Conservation (phyloP, 768 basidiomycete species). For the Tulasnella sp. region DNA sequence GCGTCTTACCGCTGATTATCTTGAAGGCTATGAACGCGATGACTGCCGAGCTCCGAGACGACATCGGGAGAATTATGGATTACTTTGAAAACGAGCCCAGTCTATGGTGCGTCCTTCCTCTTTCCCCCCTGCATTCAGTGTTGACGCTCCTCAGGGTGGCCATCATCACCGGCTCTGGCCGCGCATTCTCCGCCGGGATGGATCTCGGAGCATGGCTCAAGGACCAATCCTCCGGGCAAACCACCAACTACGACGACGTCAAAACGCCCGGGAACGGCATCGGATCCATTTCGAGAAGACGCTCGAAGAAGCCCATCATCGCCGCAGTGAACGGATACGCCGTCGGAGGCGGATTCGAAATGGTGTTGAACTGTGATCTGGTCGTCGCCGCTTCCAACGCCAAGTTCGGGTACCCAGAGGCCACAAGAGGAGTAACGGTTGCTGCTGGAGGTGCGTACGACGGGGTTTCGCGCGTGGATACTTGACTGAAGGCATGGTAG, state of each 20-base stretch:
- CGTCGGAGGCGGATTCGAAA: conserved; percentile 54
- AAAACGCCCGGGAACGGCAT: conserved; percentile 45
- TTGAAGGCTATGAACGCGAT: conserved; percentile 55
- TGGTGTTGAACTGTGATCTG: conserved; percentile 65
- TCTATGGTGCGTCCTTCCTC: conserved; percentile 44
- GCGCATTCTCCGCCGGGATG: conserved; percentile 67
- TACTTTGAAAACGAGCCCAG: conserved; percentile 67
- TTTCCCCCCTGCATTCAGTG: conserved; percentile 1
- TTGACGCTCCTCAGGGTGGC: conserved; percentile 43
- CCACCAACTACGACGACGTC: conserved; percentile 26
- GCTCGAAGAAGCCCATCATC: conserved; percentile 59
- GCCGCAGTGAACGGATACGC: conserved; percentile 72
- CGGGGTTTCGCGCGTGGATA: neutral
- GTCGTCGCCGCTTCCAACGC: conserved; percentile 58
- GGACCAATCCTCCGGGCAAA: conserved; percentile 34
- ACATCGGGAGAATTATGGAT: conserved; percentile 41
- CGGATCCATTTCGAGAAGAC: conserved; percentile 59
- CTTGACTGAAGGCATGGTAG: conserved; percentile 25
- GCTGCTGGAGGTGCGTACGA: conserved; percentile 49
- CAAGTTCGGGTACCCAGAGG: conserved; percentile 65
- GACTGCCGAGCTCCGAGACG: conserved; percentile 43
- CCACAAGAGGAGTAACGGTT: conserved; percentile 64
- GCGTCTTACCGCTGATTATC: neutral
- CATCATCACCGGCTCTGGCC: conserved; percentile 62
- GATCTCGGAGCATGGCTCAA: conserved; percentile 67